Percentiles rank a stretch among this genome's conserved stretches.
Conservation (phyloP, 257 asterid species). For the Apocynum venetum region DNA sequence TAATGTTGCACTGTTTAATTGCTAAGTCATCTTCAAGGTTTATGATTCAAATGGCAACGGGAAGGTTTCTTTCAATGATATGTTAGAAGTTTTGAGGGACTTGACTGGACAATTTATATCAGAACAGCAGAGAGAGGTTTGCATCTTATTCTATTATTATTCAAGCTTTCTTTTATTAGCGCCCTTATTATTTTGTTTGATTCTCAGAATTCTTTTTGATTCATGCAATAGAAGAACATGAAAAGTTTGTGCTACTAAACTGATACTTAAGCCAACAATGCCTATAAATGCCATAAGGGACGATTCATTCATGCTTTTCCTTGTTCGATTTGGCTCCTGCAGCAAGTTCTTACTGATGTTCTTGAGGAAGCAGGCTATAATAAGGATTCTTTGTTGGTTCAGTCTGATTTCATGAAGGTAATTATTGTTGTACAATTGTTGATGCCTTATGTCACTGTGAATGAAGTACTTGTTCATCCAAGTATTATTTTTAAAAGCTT, state of each 20-base stretch:
- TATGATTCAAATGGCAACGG: constrained; percentile 79
- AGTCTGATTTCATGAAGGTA: constrained; percentile 82
- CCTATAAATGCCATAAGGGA: not conserved
- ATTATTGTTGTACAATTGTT: not conserved
- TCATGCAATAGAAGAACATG: not conserved
- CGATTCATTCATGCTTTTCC: constrained; percentile 15
- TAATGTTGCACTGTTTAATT: not conserved
- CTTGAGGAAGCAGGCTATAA: constrained; percentile 88
- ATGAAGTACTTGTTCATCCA: not conserved
- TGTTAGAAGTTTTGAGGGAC: constrained; percentile 74
- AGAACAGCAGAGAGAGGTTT: constrained; percentile 77
- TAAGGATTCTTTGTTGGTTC: constrained; percentile 59
- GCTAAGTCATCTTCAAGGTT: constrained; percentile 71
- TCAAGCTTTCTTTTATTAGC: not conserved
- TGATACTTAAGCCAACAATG: not conserved
- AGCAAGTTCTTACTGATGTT: constrained; percentile 73
- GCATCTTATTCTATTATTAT: constrained; percentile 15
- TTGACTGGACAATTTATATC: constrained; percentile 76
- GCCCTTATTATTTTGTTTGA: not conserved
- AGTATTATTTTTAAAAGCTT: not conserved
- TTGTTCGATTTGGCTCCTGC: constrained; percentile 14
- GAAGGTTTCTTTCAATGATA: constrained; percentile 57
- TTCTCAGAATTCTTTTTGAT: not conserved
- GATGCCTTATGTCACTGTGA: not conserved
- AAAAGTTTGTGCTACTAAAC: not conserved